phyloP scores from a whole-genome alignment of 768 basidiomycete species.

The Rhizopogon vinicolor region DNA sequence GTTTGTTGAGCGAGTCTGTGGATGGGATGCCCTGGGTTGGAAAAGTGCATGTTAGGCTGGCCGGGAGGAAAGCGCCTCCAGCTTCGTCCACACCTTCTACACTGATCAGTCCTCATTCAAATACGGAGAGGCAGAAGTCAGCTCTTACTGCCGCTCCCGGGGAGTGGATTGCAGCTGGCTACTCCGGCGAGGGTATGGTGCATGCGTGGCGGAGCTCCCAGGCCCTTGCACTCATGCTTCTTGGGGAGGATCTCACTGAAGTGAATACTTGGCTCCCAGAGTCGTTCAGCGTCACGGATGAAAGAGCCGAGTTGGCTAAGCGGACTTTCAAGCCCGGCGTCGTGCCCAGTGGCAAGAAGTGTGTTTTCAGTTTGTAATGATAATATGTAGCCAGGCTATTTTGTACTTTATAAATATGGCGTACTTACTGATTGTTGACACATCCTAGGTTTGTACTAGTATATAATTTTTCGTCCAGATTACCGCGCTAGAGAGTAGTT shows the following conservation, averaged over 20 bases:
- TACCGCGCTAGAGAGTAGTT: too few relatives aligned
- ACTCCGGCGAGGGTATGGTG: slow-evolving; percentile 71
- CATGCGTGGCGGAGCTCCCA: slow-evolving; percentile 62
- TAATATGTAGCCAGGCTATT: too few relatives aligned
- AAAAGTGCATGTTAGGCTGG: slow-evolving; percentile 44
- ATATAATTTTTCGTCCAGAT: too few relatives aligned
- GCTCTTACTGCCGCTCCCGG: slow-evolving; percentile 33
- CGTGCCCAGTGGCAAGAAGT: not conserved
- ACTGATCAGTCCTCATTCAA: not conserved
- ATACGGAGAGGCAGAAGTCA: not conserved
- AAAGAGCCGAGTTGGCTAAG: not conserved
- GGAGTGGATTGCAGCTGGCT: slow-evolving; percentile 72
- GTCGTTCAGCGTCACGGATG: not conserved
- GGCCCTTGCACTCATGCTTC: slow-evolving; percentile 57
- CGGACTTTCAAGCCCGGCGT: not conserved
- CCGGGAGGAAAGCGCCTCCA: slow-evolving; percentile 33
- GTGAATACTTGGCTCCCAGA: not conserved
- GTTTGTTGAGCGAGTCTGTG: slow-evolving; percentile 56
- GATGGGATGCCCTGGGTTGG: slow-evolving; percentile 72
- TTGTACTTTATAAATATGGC: too few relatives aligned
- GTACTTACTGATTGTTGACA: too few relatives aligned
- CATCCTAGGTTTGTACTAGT: too few relatives aligned
- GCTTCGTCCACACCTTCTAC: not conserved
- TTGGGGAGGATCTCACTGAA: slow-evolving; percentile 30
- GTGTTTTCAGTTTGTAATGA: not conserved